Conservation (phyloP, 768 basidiomycete genomes). For the Dacryopinax spathularia region DNA sequence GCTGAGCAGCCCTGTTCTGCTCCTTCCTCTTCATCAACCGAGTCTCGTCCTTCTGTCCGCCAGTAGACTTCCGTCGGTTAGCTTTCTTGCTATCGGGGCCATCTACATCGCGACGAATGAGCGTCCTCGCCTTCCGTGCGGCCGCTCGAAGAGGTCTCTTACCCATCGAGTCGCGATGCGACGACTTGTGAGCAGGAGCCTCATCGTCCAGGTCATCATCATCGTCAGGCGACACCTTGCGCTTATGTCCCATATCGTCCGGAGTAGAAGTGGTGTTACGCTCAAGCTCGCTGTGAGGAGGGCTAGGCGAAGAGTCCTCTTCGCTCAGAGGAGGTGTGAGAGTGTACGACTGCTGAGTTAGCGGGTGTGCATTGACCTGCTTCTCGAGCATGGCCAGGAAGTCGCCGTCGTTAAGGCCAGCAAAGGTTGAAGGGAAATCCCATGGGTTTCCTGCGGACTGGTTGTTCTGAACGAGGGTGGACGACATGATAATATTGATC, state of each 20-base stretch:
- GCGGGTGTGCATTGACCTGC: constrained; percentile 53
- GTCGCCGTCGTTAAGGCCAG: constrained; percentile 40
- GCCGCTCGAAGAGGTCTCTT: background rate
- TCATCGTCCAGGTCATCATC: constrained; percentile 47
- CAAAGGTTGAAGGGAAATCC: constrained; percentile 7
- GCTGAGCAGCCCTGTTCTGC: constrained; percentile 92
- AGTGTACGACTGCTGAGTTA: constrained; percentile 21
- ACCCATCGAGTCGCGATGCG: constrained; percentile 41
- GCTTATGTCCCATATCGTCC: constrained; percentile 26
- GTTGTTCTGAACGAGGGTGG: background rate
- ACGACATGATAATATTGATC: background rate
- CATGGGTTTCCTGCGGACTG: constrained; percentile 5
- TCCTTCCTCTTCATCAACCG: constrained; percentile 82
- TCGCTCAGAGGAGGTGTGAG: constrained; percentile 48
- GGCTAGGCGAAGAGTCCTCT: constrained; percentile 60
- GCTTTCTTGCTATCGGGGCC: constrained; percentile 15
- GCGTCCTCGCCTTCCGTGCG: constrained; percentile 8
- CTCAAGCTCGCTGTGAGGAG: constrained; percentile 32
- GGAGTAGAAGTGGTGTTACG: constrained; percentile 13
- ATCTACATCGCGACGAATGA: constrained; percentile 1
- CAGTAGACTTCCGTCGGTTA: constrained; percentile 18
- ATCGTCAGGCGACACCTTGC: constrained; percentile 12
- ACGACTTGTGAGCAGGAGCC: constrained; percentile 45
- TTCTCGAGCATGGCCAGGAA: constrained; percentile 65
- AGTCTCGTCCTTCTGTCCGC: constrained; percentile 45